Base-by-base conservation (phyloP, 2,329 filamentous ascomycete genomes). In the Colletotrichum lindemuthianum region DNA sequence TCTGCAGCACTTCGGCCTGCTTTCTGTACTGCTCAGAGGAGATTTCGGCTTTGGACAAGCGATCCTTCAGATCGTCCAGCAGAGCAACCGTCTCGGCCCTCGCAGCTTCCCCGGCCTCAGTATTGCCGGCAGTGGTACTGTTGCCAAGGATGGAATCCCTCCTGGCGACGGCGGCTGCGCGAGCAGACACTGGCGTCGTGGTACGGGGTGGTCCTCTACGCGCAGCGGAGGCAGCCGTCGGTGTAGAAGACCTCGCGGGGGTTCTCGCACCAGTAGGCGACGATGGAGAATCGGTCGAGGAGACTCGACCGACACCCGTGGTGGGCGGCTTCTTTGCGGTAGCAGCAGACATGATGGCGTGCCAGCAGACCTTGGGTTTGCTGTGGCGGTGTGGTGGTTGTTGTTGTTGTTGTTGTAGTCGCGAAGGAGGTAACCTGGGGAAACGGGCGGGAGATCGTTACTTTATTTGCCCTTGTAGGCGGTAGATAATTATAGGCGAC, bases 1-100 rank as follows among this genome's bases (percentile, higher is more conserved):
- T 86, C 78, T 97, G 93, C 69, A 98, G 81, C 49, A 97, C 90
- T 64, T 96, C 91, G 59, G 89, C 82, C 79, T 97, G 93, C 77
- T 94, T 95, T 79, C 91, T 89, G 76, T 89, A 90, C 72, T 93
- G 89, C 70, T 96, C 92, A 1, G 91, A 91, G 43, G 87, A 82
- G 53, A 83, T 85, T 78, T 97, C 95, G 24, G 93, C 91, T 76
- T 90, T 92, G 72, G 92, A 87, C 54, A 97, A 83, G 61, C 92
- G 89, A 69, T 93, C 89, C 78, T 93, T 93, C 64, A 97, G 81
- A 69, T 97, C 93, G 68, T 96, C 92, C 63, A 97, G 85, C 60
- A 92, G 81, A 13, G 92, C 90, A 45, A 92, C 84, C 67, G 91
- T 90, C 77, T 96, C 93, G 15, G 92, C 93, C 70, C 91, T 89